phyloP scores from a whole-genome alignment of 1,284 basidiomycete genomes.

The Rhodotorula sp. region DNA sequence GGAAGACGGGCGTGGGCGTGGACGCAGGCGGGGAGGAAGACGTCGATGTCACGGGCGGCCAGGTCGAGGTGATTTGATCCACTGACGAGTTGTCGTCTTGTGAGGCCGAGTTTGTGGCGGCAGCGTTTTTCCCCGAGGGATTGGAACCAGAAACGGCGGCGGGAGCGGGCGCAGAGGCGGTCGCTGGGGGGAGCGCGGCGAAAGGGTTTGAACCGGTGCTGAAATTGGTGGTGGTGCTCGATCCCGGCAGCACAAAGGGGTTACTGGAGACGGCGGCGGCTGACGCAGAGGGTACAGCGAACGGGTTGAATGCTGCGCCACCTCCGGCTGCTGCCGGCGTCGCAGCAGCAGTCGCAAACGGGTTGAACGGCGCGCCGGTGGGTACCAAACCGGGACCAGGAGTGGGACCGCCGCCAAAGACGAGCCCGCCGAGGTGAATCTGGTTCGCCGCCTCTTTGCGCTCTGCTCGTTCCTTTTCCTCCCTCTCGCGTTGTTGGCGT shows the following conservation, averaged over 20 bases:
- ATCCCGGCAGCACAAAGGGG: slow-evolving; percentile 17
- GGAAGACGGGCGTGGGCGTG: slow-evolving; percentile 13
- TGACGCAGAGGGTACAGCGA: slow-evolving; percentile 9
- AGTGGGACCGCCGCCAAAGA: slow-evolving; percentile 13
- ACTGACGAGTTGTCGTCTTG: background rate
- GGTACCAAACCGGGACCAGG: too few relatives aligned
- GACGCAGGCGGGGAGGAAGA: background rate
- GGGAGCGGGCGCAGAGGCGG: background rate
- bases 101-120: background rate
- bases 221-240: slow-evolving; percentile 1
- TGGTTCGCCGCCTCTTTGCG: background rate
- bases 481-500: slow-evolving; percentile 2
- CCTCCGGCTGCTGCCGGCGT: background rate
- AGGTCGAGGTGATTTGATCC: background rate
- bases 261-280: slow-evolving; percentile 4
- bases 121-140: background rate
- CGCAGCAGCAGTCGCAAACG: background rate
- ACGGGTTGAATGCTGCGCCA: slow-evolving; percentile 14
- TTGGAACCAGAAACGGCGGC: background rate
- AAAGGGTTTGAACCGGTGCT: slow-evolving; percentile 10
- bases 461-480: slow-evolving; percentile 10
- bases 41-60: background rate
- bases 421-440: slow-evolving; percentile 32
- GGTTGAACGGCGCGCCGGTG: background rate
- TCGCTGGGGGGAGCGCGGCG: background rate